Base-by-base conservation (phyloP, 163 green algal genomes). In the Prototheca cutis region DNA sequence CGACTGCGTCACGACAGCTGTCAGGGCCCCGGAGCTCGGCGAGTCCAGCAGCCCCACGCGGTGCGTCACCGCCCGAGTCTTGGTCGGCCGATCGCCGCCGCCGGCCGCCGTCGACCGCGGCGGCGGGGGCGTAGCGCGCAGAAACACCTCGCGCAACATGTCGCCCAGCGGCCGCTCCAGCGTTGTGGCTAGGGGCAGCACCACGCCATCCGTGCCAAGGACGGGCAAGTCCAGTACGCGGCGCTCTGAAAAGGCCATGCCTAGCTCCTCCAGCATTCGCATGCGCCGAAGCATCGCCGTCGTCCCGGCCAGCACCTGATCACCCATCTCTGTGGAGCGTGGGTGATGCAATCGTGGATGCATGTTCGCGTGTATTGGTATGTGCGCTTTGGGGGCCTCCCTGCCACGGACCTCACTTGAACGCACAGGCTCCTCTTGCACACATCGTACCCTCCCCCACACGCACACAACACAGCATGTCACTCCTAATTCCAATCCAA, bases 1-100 rank as follows among this genome's bases (percentile, higher is more conserved):
- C 8, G 73, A 80, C 62, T 91, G 83, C 47, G 60, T 80, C 51
- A 91, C 74, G 55, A 91, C 76, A 58, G 79, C 65, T 2, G 66
- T 81, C 45, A 91, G n/a, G n/a, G n/a, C n/a, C n/a, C n/a, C 71
- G 18, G 61, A 51, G 33, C 71, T 72, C 8, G 56, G 28, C 17
- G 52, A 56, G 61, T 89, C 76, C 53, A 81, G 86, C 48, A 91
- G 65, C 32, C 77, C 84, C 30, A 90, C 67, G 15, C 84, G 70
- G 74, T 91, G 84, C 13, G 90, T 74, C 7, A 81, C 61, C 21
- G 52, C 61, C 0, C 63, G 55, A n/a, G 36, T 15, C 42, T 17
- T 19, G 42, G 42, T 17, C 42, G 10, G 17, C 13, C 18, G 8
- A 4, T 17, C 42, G 42, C 42, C 42, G 42, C 18, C 42, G 42